phyloP scores from a whole-genome alignment of 2,329 filamentous ascomycete genomes.

The Sporothrix sp. region DNA sequence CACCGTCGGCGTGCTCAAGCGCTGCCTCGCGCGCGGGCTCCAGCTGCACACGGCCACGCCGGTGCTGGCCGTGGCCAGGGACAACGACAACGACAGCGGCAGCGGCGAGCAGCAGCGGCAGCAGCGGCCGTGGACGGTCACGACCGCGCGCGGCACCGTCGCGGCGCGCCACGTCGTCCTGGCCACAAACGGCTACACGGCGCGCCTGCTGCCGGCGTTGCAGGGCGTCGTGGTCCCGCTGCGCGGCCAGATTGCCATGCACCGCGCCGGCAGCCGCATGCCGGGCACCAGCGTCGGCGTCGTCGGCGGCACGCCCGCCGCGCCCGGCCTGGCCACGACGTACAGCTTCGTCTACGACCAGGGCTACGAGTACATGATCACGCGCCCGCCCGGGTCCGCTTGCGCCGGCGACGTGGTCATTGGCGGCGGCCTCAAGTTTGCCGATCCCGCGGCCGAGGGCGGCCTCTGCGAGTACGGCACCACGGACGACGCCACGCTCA shows the following conservation, averaged over 20 bases:
- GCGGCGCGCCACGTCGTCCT: slow-evolving; percentile 35
- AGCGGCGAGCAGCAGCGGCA: slow-evolving; percentile 4
- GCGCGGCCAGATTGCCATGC: slow-evolving; percentile 41
- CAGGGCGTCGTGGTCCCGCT: slow-evolving; percentile 40
- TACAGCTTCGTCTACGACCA: slow-evolving; percentile 52
- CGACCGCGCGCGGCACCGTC: slow-evolving; percentile 35
- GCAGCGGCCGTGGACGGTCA: slow-evolving; percentile 27
- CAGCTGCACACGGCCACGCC: slow-evolving; percentile 46
- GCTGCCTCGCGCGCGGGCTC: slow-evolving; percentile 33
- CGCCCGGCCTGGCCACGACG: slow-evolving; percentile 35
- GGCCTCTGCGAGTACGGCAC: slow-evolving; percentile 43
- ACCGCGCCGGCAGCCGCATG: slow-evolving; percentile 26
- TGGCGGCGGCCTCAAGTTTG: slow-evolving; percentile 42
- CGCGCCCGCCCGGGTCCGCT: slow-evolving; percentile 36
- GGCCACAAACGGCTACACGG: slow-evolving; percentile 46
- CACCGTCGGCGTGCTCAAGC: slow-evolving; percentile 33
- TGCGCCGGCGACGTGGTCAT: slow-evolving; percentile 47
- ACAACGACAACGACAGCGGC: neutral
- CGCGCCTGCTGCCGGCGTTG: slow-evolving; percentile 32
- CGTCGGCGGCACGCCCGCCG: neutral
- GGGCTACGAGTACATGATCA: slow-evolving; percentile 60
- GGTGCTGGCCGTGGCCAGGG: slow-evolving; percentile 23
- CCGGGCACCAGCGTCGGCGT: slow-evolving; percentile 19
- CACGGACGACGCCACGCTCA: slow-evolving; percentile 44
- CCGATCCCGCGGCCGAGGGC: slow-evolving; percentile 24